Percentiles rank a stretch among this genome's conserved stretches.
These are phyloP conservation scores for Fraxinus paxiana DNA, from an alignment of 305 asterid genomes.

Conservation along the genomic window DNA sequence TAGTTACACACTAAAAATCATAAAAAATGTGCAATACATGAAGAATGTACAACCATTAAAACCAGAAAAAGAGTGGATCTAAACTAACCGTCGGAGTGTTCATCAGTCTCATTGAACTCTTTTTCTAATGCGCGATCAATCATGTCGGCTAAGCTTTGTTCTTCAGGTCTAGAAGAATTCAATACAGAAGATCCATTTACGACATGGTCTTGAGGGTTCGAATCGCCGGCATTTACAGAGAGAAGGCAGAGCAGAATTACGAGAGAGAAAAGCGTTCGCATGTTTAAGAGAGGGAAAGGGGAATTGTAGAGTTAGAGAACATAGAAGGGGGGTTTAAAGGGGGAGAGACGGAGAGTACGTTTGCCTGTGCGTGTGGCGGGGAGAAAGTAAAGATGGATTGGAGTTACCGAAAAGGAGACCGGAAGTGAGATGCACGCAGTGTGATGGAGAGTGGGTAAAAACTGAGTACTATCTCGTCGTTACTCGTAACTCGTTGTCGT, in stretches of 20 bases:
- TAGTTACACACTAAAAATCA: not conserved
- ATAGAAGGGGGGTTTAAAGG: constrained; percentile 3
- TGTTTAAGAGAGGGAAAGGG: constrained; percentile 4
- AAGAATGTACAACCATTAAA: constrained; percentile 5
- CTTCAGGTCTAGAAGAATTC: constrained; percentile 40
- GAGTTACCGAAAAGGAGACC: constrained; percentile 23
- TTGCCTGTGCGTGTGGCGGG: constrained; percentile 5
- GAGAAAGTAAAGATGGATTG: constrained; percentile 25
- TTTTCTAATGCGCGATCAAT: constrained; percentile 65
- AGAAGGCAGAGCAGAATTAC: constrained; percentile 22
- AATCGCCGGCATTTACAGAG: constrained; percentile 36
- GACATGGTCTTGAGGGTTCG: constrained; percentile 20
- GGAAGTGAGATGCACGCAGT: not conserved
- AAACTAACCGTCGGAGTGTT: constrained; percentile 54
- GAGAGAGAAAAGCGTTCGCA: constrained; percentile 31
- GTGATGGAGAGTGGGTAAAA: not conserved
- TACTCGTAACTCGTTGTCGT: not conserved
- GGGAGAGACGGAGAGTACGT: not conserved
- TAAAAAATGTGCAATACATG: not conserved
- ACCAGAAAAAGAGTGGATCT: constrained; percentile 6
- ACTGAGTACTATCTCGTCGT: not conserved
- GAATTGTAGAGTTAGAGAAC: constrained; percentile 11
- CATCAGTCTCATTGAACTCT: constrained; percentile 75
- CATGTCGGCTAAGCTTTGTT: constrained; percentile 49
- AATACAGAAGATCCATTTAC: constrained; percentile 29